Conservation (phyloP, 139 green algal genomes). For the Closterium sp. region DNA sequence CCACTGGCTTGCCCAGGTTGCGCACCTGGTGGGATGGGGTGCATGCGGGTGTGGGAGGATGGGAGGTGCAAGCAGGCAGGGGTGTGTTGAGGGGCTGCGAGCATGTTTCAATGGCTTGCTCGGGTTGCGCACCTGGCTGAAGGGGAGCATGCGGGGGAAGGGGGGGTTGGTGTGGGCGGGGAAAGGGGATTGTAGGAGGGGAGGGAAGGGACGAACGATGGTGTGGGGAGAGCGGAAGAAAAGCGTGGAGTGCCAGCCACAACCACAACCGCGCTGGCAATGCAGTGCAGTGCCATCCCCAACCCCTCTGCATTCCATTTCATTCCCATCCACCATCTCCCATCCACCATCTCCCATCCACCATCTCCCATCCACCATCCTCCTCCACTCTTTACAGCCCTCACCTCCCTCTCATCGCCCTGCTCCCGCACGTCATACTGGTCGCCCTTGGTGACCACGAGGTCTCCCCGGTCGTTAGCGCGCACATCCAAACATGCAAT, state of each 20-base stretch:
- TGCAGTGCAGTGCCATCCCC: too few relatives aligned
- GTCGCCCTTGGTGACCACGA: slow-evolving; percentile 82
- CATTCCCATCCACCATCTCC: too few relatives aligned
- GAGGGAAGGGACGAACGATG: not conserved
- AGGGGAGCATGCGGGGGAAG: not conserved
- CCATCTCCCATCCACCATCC: not conserved
- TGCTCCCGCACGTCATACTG: slow-evolving; percentile 97
- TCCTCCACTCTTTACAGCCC: not conserved
- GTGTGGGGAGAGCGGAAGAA: too few relatives aligned
- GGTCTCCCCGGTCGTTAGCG: slow-evolving; percentile 89
- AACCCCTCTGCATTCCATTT: not conserved
- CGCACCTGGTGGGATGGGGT: slow-evolving; percentile 68
- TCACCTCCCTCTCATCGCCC: slow-evolving; percentile 7
- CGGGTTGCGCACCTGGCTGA: slow-evolving; percentile 85
- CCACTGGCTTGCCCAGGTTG: slow-evolving; percentile 85
- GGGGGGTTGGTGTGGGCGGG: too few relatives aligned
- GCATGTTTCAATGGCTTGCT: slow-evolving; percentile 72
- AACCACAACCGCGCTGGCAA: too few relatives aligned
- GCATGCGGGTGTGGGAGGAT: too few relatives aligned
- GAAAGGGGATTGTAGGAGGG: too few relatives aligned
- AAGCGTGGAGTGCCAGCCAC: too few relatives aligned
- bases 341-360: too few relatives aligned
- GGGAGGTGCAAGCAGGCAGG: too few relatives aligned
- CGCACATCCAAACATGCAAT: slow-evolving; percentile 98
- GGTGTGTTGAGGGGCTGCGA: too few relatives aligned